Evolutionary conservation across 2,329 filamentous ascomycete genomes (phyloP), one percentile per base, ranked within the genome.

Genomic region (Fusarium liriodendri): DNA sequence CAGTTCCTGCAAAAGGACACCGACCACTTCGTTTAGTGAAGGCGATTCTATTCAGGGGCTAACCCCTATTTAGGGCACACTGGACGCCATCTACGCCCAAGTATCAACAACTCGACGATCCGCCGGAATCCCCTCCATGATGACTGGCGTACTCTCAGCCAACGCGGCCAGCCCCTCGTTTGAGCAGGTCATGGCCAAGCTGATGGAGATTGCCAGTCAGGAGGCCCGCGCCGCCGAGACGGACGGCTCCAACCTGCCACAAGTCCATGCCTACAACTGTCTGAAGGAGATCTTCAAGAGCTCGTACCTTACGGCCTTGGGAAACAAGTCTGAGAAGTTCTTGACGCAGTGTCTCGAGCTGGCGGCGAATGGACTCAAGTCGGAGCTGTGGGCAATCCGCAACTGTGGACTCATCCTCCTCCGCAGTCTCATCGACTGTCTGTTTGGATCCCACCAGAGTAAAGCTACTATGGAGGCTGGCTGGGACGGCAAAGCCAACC

Each of bases 181-280:
- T 63, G 84, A 89, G 33, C 84, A 88, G 40, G 90, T 92, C 1
- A 91, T 97, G 79, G 79, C 81, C 7, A 89, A 90, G 37, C 86
- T 95, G 6, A 88, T 90, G 69, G 80, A 82, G 5, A 91, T 94
- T 62, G 90, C 91, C 7, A 82, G 85, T 27, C 82, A 84, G 25
- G 86, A 89, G 59, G 89, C 89, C 5, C 83, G 80, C 11, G 85
- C 88, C 47, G 85, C 87, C 0, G 87, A 90, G 67, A 90, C 88
- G 0, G 90, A 92, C 67, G 90, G 88, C 33, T 89, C 88, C 3
- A 92, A 93, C 45, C 84, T 98, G 6, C 93, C 95, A 0, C 96
- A 99, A 82, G 97, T 99, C 0, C 97, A 99, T 81, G 95, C 97
- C 0, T 89, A 98, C 79, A 99, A 99, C 80, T 98, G 94, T 70